Evolutionary conservation across 2,329 filamentous ascomycete genomes (phyloP), one percentile per base, ranked within the genome.

Genomic region (Chaetomiaceae sp.): DNA sequence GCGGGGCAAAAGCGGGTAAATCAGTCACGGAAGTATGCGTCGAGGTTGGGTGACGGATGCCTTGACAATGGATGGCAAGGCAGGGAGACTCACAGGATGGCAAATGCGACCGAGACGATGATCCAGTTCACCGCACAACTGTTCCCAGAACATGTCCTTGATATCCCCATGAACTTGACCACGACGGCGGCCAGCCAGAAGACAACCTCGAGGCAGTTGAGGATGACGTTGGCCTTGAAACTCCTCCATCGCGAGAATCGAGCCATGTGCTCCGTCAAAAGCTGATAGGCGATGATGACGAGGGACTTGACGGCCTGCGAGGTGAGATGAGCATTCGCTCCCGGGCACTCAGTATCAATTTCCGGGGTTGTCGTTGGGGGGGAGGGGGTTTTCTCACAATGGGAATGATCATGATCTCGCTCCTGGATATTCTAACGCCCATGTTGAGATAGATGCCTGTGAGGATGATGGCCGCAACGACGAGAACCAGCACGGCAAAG

Each of bases 181-280:
- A 69, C 64, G 5, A 67, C 59, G 7, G 71, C 67, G 5, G 64
- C 67, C 14, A 64, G 63, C 72, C 73, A 75, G 58, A 74, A 74
- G 13, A 74, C 62, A 13, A 70, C 57, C 56, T 76, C 73, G 14
- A 75, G 59, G 41, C 56, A 62, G 60, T 71, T 73, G 51, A 75
- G 62, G 32, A 74, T 70, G 4, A 64, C 57, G 58, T 72, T 67
- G 5, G 71, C 71, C 60, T 73, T 75, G 5, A 69, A 60, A 58
- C 66, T 71, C 25, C 57, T 63, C 70, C 69, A 75, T 50, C 62
- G 64, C 11, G 62, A 53, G 48, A 73, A 64, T 1, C 57, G 55
- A 4, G 54, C 34, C 11, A 66, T 56, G 52, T 73, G 68, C 36
- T 69, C 66, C 23, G 68, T 69, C 2, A 72, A 57, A 40, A 75